phyloP scores from a whole-genome alignment of 1,139 yeast genomes.

The Debaryomycetaceae sp. region DNA sequence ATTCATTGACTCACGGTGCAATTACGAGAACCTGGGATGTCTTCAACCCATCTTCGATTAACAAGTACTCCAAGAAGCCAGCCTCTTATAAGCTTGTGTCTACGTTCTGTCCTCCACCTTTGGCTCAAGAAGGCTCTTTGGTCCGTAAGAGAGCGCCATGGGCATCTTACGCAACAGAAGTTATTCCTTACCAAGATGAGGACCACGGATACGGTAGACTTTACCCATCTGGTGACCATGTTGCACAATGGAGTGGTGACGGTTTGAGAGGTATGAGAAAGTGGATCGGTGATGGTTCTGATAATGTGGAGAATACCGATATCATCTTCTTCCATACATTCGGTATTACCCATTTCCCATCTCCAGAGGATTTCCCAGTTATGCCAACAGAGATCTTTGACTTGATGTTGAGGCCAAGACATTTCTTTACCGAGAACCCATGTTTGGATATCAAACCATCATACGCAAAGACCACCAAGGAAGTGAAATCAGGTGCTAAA shows the following conservation, averaged over 20 bases:
- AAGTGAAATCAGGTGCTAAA: conserved; percentile 41
- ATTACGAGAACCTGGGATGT: conserved; percentile 78
- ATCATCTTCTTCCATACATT: conserved; percentile 74
- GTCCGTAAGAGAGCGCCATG: conserved; percentile 81
- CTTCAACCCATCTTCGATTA: conserved; percentile 64
- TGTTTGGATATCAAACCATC: conserved; percentile 72
- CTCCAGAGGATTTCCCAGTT: conserved; percentile 86
- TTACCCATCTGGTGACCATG: conserved; percentile 79
- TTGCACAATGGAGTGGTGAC: conserved; percentile 77
- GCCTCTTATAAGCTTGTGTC: conserved; percentile 75
- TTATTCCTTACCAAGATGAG: conserved; percentile 64
- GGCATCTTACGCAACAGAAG: conserved; percentile 66
- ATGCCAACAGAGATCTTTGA: conserved; percentile 85
- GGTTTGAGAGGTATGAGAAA: conserved; percentile 66
- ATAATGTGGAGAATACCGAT: conserved; percentile 62
- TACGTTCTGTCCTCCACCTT: conserved; percentile 68
- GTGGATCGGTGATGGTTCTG: conserved; percentile 70
- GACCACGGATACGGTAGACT: conserved; percentile 50
- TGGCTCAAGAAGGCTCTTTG: conserved; percentile 71
- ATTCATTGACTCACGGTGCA: conserved; percentile 60
- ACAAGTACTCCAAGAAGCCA: conserved; percentile 71
- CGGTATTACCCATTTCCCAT: conserved; percentile 82
- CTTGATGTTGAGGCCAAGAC: conserved; percentile 71
- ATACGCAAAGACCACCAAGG: conserved; percentile 59
- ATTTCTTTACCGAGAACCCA: conserved; percentile 74